Base-by-base conservation (phyloP, 2,329 filamentous ascomycete genomes). In the Metarhizium guizhouense region DNA sequence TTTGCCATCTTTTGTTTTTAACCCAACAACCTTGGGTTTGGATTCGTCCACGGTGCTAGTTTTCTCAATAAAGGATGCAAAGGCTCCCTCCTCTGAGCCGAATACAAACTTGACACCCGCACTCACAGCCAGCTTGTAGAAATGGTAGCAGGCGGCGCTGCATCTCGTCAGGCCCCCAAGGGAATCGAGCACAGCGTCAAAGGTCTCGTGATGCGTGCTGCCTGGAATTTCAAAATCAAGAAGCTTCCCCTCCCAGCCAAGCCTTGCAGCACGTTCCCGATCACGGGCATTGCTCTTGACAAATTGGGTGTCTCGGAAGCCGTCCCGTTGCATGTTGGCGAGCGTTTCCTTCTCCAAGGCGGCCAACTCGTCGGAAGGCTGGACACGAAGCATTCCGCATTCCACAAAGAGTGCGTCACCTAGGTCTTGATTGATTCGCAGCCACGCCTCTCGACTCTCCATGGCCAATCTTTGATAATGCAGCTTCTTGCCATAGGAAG, bases 361-460 rank as follows among this genome's bases (percentile, higher is more conserved):
- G 2, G 59, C 59, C 4, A 65, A 57, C 5, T 57, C 48, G 5
- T 53, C 58, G 0, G 59, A 47, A 0, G 63, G 63, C 54, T 65
- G 63, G 4, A 64, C 63, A 7, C 63, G 63, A 6, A 65, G 60
- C 63, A 65, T 65, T n/a, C 63, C 63, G 38, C 58, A 58, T 13
- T 47, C 54, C 14, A 59, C 57, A 25, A 65, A 64, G 7, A 64
- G 56, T 3, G 56, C 55, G 2, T 47, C 50, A 11, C n/a, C 54
- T 3, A 51, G 51, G 1, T 55, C 54, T 14, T 61, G 13, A 51
- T 62, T 59, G 38, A 65, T 57, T 4, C 30, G 49, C 14, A 61
- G 30, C 63, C 63, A 65, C n/a, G 55, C 58, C 10, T 59, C 50
- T 29, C 63, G 61, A 36, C 63, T 63, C 38, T 65, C 63, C 0